phyloP scores from a whole-genome alignment of 331 rosid species.

The Rhamnella rubrinervis region DNA sequence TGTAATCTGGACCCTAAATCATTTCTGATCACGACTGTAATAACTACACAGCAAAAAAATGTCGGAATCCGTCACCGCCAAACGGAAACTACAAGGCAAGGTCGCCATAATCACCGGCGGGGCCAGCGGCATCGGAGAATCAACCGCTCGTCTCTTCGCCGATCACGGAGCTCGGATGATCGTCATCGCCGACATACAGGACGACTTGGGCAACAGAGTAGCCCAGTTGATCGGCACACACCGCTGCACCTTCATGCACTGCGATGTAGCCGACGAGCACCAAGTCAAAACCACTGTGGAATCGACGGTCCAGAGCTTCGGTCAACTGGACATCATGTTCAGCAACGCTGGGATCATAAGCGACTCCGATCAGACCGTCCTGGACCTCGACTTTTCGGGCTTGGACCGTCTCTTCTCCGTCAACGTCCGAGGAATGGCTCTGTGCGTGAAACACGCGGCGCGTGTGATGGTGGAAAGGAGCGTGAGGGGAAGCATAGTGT shows the following conservation, averaged over 20 bases:
- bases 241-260: slow-evolving; percentile 42
- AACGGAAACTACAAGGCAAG: slow-evolving; percentile 24
- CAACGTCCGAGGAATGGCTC: slow-evolving; percentile 48
- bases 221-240: slow-evolving; percentile 42
- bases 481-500: slow-evolving; percentile 54
- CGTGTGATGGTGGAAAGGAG: slow-evolving; percentile 44
- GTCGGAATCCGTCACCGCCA: neutral
- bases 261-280: slow-evolving; percentile 47
- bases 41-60: too few relatives aligned
- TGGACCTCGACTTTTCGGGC: slow-evolving; percentile 39
- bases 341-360: slow-evolving; percentile 45
- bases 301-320: slow-evolving; percentile 32
- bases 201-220: slow-evolving; percentile 42
- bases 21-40: too few relatives aligned
- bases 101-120: slow-evolving; percentile 45
- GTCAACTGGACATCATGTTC: slow-evolving; percentile 55
- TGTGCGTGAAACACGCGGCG: slow-evolving; percentile 61
- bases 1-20: too few relatives aligned
- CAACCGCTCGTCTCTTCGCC: slow-evolving; percentile 39
- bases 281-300: slow-evolving; percentile 41
- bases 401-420: slow-evolving; percentile 23
- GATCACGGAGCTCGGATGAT: slow-evolving; percentile 41
- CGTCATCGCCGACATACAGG: slow-evolving; percentile 59
- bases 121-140: slow-evolving; percentile 45
- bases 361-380: slow-evolving; percentile 18